phyloP scores from a whole-genome alignment of 805 yeast genomes.

The Metschnikowia reukaufii region DNA sequence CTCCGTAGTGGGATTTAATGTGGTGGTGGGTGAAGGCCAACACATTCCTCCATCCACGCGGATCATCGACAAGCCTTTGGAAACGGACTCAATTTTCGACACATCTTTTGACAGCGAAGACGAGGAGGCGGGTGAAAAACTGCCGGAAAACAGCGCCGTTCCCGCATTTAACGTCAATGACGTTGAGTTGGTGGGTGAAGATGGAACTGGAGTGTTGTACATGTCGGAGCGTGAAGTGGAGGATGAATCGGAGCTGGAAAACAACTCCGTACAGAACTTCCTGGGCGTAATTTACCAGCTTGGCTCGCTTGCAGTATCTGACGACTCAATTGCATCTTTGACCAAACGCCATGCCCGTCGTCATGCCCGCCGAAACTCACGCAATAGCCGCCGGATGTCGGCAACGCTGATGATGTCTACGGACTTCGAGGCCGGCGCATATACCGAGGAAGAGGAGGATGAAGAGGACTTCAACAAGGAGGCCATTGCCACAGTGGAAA shows the following conservation, averaged over 20 bases:
- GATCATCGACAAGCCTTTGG: conserved; percentile 50
- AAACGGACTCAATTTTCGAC: conserved; percentile 29
- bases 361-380: conserved; percentile 24
- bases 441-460: conserved; percentile 35
- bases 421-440: conserved; percentile 44
- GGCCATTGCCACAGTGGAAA: conserved; percentile 89
- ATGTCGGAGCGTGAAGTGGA: conserved; percentile 44
- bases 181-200: conserved; percentile 43
- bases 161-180: conserved; percentile 11
- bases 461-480: conserved; percentile 83
- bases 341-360: conserved; percentile 47
- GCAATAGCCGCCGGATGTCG: conserved; percentile 33
- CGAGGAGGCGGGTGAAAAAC: conserved; percentile 37
- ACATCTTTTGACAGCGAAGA: conserved; percentile 37
- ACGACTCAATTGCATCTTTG: conserved; percentile 56
- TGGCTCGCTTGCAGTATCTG: conserved; percentile 51
- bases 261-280: conserved; percentile 35
- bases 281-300: conserved; percentile 49
- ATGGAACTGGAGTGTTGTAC: conserved; percentile 52
- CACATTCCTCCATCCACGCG: conserved; percentile 50
- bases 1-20: conserved; percentile 75
- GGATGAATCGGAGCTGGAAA: conserved; percentile 38
- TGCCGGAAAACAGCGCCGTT: background rate
- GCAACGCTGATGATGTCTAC: conserved; percentile 42
- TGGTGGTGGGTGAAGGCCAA: conserved; percentile 57